phyloP scores from a whole-genome alignment of 805 yeast genomes.

The Saccharomycopsis babjevae region DNA sequence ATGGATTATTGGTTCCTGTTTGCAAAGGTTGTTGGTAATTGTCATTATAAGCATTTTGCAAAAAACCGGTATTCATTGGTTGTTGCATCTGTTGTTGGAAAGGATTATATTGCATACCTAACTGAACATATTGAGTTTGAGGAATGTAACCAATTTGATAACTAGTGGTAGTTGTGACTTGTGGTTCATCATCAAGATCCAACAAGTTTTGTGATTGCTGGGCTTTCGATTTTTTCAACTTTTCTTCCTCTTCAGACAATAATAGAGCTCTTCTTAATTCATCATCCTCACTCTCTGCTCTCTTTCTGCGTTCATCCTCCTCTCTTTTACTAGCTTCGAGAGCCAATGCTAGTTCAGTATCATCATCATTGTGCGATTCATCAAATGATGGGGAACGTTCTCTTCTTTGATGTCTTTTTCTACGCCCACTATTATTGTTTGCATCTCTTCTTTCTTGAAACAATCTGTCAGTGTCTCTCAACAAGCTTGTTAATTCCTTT shows the following conservation, averaged over 20 bases:
- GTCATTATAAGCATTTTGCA: conserved; percentile 34
- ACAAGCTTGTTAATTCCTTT: conserved; percentile 69
- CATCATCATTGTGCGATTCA: conserved; percentile 53
- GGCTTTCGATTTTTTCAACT: conserved; percentile 41
- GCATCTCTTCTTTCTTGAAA: conserved; percentile 50
- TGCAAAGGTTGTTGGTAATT: conserved; percentile 37
- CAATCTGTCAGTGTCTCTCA: conserved; percentile 75
- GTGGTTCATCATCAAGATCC: conserved; percentile 41
- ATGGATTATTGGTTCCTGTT: conserved; percentile 74
- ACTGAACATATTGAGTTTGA: conserved; percentile 30
- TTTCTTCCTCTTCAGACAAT: conserved; percentile 69
- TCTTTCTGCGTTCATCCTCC: conserved; percentile 51
- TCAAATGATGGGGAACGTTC: conserved; percentile 28
- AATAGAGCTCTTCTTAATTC: conserved; percentile 61
- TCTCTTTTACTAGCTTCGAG: conserved; percentile 68
- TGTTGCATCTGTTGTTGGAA: conserved; percentile 29
- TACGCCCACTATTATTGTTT: conserved; percentile 8
- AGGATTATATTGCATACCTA: conserved; percentile 62
- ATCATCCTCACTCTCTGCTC: conserved; percentile 37
- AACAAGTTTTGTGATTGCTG: conserved; percentile 38
- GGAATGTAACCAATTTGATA: conserved; percentile 20
- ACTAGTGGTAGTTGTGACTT: conserved; percentile 20
- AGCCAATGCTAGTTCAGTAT: conserved; percentile 51
- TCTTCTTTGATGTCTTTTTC: conserved; percentile 25
- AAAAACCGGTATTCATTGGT: conserved; percentile 45